phyloP scores from a whole-genome alignment of 1,284 basidiomycete species.

The Melampsora larici-populina region DNA sequence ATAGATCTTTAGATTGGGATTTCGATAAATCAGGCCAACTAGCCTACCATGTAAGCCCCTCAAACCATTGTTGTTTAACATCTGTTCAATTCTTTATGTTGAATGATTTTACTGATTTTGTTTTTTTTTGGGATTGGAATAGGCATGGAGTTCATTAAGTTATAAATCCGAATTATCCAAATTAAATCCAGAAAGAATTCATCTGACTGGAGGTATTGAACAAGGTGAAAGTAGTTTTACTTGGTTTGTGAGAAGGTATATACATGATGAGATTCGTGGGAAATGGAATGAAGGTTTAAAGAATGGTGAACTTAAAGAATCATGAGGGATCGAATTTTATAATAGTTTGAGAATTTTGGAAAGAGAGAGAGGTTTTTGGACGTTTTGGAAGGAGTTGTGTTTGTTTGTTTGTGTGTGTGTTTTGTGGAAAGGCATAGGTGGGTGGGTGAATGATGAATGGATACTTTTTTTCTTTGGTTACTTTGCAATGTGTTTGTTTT shows the following conservation, averaged over 20 bases:
- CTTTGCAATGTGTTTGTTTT: too few species aligned
- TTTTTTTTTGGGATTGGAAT: background rate
- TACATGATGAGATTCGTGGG: conserved; percentile 20
- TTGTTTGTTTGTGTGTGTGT: too few species aligned
- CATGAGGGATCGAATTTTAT: background rate
- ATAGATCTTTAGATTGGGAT: conserved; percentile 29
- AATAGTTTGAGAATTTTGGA: too few species aligned
- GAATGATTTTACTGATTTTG: background rate
- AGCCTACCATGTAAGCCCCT: conserved; percentile 27
- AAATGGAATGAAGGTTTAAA: conserved; percentile 26
- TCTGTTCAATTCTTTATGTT: too few species aligned
- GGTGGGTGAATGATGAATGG: too few species aligned
- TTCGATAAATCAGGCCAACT: conserved; percentile 36
- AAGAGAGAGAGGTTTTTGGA: too few species aligned
- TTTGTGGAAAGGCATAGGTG: too few species aligned
- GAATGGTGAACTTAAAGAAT: background rate
- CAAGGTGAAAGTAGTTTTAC: conserved; percentile 36
- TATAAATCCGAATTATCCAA: conserved; percentile 6
- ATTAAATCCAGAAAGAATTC: conserved; percentile 28
- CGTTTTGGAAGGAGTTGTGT: too few species aligned
- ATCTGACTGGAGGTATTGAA: conserved; percentile 14
- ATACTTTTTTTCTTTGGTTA: too few species aligned
- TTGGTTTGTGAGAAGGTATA: conserved; percentile 32
- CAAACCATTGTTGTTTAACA: too few species aligned
- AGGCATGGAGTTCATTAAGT: conserved; percentile 42